Conservation (phyloP, 257 asterid genomes). For the Solanum lycopersicoides region DNA sequence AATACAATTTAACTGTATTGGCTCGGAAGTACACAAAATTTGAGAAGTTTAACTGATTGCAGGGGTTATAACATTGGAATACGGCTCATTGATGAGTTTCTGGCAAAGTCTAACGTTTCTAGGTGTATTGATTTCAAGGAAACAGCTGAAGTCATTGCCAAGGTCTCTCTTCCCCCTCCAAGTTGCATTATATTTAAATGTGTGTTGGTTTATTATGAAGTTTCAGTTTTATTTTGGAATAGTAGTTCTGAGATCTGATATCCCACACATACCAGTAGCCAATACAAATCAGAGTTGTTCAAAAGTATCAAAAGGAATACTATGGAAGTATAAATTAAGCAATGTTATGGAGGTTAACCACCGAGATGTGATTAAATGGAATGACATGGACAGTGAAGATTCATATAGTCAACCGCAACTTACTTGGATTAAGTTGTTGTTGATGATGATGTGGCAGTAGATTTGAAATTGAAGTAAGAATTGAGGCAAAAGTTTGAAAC, state of each 20-base stretch:
- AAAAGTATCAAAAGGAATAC: not conserved
- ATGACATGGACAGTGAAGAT: not conserved
- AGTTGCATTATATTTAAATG: not conserved
- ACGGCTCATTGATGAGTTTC: conserved; percentile 81
- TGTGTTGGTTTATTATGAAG: not conserved
- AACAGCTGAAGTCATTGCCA: conserved; percentile 96
- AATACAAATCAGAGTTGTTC: not conserved
- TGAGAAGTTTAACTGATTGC: conserved; percentile 5
- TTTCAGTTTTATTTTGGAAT: not conserved
- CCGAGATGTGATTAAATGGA: not conserved
- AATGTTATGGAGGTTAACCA: not conserved
- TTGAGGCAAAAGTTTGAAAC: not conserved
- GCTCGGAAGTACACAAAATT: not conserved
- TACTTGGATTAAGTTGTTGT: not conserved
- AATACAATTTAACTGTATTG: not conserved
- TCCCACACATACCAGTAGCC: not conserved
- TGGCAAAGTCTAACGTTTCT: conserved; percentile 81
- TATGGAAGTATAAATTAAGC: not conserved
- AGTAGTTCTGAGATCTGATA: not conserved
- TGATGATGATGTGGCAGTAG: not conserved
- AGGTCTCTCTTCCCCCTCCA: conserved; percentile 29
- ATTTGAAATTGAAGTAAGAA: not conserved
- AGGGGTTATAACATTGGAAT: conserved; percentile 94
- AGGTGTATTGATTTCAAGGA: conserved; percentile 92
- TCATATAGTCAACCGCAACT: not conserved